A percentile compares a stretch with the other conserved stretches of the same genome.
phyloP scores from a whole-genome alignment of 495 filamentous ascomycete species.

The Neurospora hispaniola region DNA sequence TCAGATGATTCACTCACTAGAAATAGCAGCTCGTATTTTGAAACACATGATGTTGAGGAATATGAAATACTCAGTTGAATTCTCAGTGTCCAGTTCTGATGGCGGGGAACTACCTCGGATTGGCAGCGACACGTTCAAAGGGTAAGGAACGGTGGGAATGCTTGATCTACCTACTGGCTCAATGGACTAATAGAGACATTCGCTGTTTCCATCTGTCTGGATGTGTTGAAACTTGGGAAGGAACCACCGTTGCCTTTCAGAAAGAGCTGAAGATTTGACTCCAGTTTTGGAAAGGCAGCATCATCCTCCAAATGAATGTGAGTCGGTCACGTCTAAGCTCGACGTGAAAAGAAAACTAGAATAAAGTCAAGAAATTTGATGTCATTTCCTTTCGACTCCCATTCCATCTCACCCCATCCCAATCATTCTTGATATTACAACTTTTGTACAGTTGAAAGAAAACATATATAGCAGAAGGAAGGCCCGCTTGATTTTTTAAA shows the following conservation, averaged over 20 bases:
- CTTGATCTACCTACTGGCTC: neutral
- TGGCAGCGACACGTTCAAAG: neutral
- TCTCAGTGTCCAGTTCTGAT: neutral
- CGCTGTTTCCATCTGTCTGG: neutral
- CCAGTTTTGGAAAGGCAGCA: neutral
- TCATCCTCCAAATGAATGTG: neutral
- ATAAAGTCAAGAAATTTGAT: neutral
- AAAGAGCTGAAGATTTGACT: neutral
- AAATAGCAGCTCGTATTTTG: neutral
- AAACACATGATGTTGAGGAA: neutral
- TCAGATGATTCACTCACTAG: neutral
- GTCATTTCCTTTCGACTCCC: neutral
- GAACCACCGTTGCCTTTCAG: neutral
- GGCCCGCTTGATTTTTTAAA: neutral
- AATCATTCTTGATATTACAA: neutral
- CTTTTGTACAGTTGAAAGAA: neutral
- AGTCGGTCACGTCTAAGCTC: neutral
- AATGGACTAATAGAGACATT: neutral
- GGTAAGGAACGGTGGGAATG: neutral
- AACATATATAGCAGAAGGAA: neutral
- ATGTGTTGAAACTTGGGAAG: neutral
- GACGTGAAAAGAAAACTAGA: neutral
- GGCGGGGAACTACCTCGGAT: neutral
- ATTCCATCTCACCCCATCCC: neutral
- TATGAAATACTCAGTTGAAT: neutral